Base-by-base conservation (phyloP, 495 filamentous ascomycete genomes). In the Annulohypoxylon maeteangense region DNA sequence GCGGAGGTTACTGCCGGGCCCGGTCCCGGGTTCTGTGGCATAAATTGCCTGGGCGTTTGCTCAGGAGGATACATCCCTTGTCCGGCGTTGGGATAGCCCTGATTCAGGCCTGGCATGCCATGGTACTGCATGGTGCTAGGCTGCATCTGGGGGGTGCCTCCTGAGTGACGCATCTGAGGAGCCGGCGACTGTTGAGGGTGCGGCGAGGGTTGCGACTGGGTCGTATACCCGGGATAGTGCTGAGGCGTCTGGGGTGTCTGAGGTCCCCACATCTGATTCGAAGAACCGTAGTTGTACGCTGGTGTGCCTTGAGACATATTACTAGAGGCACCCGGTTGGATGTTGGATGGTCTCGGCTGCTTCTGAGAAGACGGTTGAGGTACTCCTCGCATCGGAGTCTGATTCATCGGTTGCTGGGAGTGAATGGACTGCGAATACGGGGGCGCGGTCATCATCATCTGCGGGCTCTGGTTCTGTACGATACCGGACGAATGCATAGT, bases 111-210 rank as follows among this genome's bases (percentile, higher is more conserved):
- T 48, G 86, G 87, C 85, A 91, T 89, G 4, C 84, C 82, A 22
- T 86, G 80, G 63, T 89, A 90, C 60, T 85, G 85, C 76, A 89
- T 81, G 71, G 71, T 81, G 65, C 79, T 83, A 57, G 86, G 83
- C 70, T 89, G 86, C 75, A 90, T 86, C 76, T 90, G 89, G 42
- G 87, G 82, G 51, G 78, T 87, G 67, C 70, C 85, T 79, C 76
- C 83, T 68, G 81, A 87, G 80, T 90, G 90, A 27, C 87, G 89
- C 14, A 90, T 81, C 65, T 89, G 89, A 25, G 88, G 85, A 29
- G 87, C 84, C 6, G 84, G 86, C 36, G 88, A 87, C 32, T 89
- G 87, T 22, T 87, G 83, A 14, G 84, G 83, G 54, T 87, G 85
- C 38, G 80, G 88, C 4, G 87, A 86, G 18, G 83, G 82, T 65